Evolutionary conservation across 169 alveolate genomes (phyloP).

Genomic region (Haemoproteus tartakovskyi): DNA sequence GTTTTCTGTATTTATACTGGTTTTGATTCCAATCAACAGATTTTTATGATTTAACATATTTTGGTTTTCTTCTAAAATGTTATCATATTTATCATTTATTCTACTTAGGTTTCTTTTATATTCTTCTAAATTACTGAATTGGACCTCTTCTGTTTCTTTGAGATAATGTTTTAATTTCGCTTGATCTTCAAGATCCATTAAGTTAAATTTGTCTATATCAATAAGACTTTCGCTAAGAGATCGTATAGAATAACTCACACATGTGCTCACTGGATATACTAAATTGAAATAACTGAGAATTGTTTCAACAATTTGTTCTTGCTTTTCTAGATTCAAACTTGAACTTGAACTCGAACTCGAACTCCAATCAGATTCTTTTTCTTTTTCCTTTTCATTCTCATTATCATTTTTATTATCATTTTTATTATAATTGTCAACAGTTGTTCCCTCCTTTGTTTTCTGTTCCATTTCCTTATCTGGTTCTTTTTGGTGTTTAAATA

Average conservation of each 20-base stretch:
- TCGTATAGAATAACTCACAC: slow-evolving; percentile 28
- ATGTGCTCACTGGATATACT: slow-evolving; percentile 16
- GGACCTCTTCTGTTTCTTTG: slow-evolving; percentile 19
- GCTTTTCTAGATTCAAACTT: not conserved
- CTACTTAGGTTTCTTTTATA: slow-evolving; percentile 18
- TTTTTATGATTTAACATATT: slow-evolving; percentile 11
- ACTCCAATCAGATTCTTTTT: not conserved
- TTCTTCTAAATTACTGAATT: slow-evolving; percentile 16
- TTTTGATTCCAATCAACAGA: slow-evolving; percentile 14
- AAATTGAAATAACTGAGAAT: slow-evolving; percentile 11
- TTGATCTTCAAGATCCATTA: slow-evolving; percentile 32
- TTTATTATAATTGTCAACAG: too few relatives aligned
- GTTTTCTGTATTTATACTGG: slow-evolving; percentile 30
- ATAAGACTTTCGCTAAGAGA: slow-evolving; percentile 1
- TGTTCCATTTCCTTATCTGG: too few relatives aligned
- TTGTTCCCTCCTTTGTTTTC: not conserved
- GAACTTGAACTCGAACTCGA: too few relatives aligned
- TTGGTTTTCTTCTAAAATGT: slow-evolving; percentile 11
- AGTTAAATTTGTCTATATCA: slow-evolving; percentile 19
- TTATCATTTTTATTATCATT: not conserved
- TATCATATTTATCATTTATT: slow-evolving; percentile 36
- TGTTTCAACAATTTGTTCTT: not conserved
- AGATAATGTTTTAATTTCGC: slow-evolving; percentile 19
- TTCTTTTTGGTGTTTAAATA: too few relatives aligned
- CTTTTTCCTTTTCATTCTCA: not conserved